These are phyloP conservation scores for Colletotrichum coccodes DNA, from an alignment of 2,329 filamentous ascomycete species.

Conservation along the genomic window DNA sequence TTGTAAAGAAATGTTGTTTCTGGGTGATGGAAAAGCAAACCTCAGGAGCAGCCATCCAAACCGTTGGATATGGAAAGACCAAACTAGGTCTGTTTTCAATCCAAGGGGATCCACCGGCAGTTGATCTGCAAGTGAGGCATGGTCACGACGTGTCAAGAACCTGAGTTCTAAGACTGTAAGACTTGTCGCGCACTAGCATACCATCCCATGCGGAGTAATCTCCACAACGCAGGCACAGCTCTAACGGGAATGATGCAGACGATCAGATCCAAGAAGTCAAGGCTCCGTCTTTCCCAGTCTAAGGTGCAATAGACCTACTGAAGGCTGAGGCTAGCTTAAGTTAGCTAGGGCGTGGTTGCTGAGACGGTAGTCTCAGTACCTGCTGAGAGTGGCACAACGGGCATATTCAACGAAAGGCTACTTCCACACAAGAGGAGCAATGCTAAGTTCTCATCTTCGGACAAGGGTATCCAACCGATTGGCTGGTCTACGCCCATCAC, in stretches of 20 bases:
- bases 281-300: background rate
- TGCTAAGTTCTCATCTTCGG: background rate
- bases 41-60: background rate
- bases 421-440: no score
- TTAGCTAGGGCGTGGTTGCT: background rate
- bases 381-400: background rate
- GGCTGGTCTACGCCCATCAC: background rate
- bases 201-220: background rate
- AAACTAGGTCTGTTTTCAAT: no score
- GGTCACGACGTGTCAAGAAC: no score
- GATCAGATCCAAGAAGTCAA: background rate
- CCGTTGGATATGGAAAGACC: background rate
- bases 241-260: background rate
- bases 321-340: background rate
- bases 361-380: background rate
- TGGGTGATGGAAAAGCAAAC: no score
- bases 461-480: background rate
- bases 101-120: no score
- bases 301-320: background rate
- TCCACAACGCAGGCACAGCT: background rate
- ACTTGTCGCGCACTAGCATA: background rate
- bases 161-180: no score
- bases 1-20: no score
- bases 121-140: no score
- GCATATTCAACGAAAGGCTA: background rate